Base-by-base conservation (phyloP, 495 filamentous ascomycete genomes). In the Penicillium canariense region DNA sequence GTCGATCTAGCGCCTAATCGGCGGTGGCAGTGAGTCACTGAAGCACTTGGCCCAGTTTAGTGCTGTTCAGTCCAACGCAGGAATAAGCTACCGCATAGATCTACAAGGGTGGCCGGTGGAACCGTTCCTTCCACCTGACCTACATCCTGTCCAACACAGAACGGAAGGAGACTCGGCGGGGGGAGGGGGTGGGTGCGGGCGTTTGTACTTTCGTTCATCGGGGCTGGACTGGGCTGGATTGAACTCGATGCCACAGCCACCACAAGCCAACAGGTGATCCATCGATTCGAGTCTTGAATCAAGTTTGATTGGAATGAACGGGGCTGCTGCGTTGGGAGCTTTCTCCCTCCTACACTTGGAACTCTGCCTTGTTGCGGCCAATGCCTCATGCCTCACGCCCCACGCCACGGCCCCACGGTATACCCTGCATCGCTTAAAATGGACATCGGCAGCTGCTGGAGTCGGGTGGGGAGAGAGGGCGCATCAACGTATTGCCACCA, bases 401-500 rank as follows among this genome's bases (percentile, higher is more conserved):
- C 38, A 54, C 45, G 54, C 55, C 58, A 61, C 54, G 17, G 58
- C 50, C 54, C 54, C 57, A 63, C 43, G 50, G 28, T 32, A 1
- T 30, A 30, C 26, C 12, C 20, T 47, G 12, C 12, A 27, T 44
- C 25, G 34, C 44, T 27, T 47, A 25, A 25, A 12, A 12, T 44
- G 30, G 30, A 34, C 9, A 35, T 50, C n/a, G 15, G 34, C 50
- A 47, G 46, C 44, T 53, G 38, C 32, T 32, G 22, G 39, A n/a
- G 32, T 45, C 40, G 34, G 55, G 53, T 46, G 36, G 26, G 47
- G 12, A 50, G 10, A 32, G 18, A 25, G 12, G 20, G 7, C n/a
- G n/a, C n/a, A n/a, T 36, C n/a, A 17, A 39, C 7, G n/a, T n/a
- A 40, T 64, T 45, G 62, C 59, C 62, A 65, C 62, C 52, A 12